Percentiles rank a stretch among this genome's conserved stretches.
Evolutionary conservation across 1,139 yeast genomes (phyloP).

Genomic region (Suhomyces kunorum): DNA sequence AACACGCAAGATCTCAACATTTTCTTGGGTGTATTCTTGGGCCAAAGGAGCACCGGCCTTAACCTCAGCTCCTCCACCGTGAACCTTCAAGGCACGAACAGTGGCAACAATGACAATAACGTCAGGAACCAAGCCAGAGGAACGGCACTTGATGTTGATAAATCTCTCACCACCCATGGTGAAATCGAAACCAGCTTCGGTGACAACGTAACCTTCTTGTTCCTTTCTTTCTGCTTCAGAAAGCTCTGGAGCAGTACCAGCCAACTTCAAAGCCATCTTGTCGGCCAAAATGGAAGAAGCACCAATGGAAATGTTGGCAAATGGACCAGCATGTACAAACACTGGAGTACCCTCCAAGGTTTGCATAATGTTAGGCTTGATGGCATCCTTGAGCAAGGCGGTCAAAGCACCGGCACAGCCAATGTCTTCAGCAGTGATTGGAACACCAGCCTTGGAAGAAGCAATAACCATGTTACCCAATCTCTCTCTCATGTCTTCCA

Average conservation of each 20-base stretch:
- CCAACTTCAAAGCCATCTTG: constrained; percentile 69
- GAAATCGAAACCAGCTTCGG: constrained; percentile 98
- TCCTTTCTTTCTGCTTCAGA: constrained; percentile 51
- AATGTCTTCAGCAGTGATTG: constrained; percentile 76
- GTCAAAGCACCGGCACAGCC: constrained; percentile 83
- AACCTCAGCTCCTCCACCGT: constrained; percentile 98
- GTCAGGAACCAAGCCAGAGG: constrained; percentile 89
- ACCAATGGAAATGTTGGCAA: constrained; percentile 83
- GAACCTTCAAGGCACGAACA: constrained; percentile 93
- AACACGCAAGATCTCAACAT: constrained; percentile 74
- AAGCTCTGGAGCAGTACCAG: constrained; percentile 62
- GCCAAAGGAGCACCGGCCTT: constrained; percentile 94
- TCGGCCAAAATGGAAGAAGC: constrained; percentile 83
- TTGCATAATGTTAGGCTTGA: constrained; percentile 83
- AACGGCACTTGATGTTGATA: constrained; percentile 93
- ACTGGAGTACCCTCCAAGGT: constrained; percentile 85
- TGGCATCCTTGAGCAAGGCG: constrained; percentile 76
- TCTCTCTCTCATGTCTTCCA: constrained; percentile 67
- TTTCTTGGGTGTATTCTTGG: constrained; percentile 80
- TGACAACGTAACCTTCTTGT: constrained; percentile 87
- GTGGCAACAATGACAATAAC: constrained; percentile 96
- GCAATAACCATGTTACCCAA: constrained; percentile 75
- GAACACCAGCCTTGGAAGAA: constrained; percentile 54
- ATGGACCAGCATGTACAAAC: constrained; percentile 84
- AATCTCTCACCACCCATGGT: constrained; percentile 99